phyloP scores from a whole-genome alignment of 305 asterid species.

The Fraxinus xanthoxyloides region DNA sequence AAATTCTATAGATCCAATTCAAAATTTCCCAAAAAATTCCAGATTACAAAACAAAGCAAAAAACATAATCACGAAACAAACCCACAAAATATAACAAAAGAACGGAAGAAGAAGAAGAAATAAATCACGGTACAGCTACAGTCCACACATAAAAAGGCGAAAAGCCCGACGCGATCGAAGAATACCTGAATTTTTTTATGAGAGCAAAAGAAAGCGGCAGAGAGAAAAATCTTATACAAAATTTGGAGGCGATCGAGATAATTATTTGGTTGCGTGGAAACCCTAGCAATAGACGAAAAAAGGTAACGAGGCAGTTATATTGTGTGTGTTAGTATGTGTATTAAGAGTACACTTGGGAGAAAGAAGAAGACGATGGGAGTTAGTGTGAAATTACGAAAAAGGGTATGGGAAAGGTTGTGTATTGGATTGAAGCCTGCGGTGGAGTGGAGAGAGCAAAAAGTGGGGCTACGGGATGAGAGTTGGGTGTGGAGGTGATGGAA shows the following conservation, averaged over 20 bases:
- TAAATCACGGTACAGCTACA: background rate
- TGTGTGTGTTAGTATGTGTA: conserved; percentile 24
- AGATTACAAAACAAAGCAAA: background rate
- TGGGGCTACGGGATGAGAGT: background rate
- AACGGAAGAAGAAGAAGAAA: background rate
- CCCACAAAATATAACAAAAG: conserved; percentile 8
- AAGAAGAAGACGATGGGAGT: conserved; percentile 50
- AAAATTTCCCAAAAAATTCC: background rate
- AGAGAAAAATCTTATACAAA: background rate
- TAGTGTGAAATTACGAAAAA: conserved; percentile 39
- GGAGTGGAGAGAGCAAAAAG: background rate
- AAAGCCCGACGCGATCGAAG: conserved; percentile 26
- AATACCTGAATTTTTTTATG: conserved; percentile 35
- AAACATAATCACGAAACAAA: background rate
- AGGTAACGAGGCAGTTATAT: conserved; percentile 39
- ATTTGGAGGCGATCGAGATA: conserved; percentile 28
- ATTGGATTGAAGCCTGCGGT: background rate
- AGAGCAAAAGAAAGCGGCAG: conserved; percentile 22
- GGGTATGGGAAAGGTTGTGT: conserved; percentile 9
- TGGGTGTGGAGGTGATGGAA: background rate
- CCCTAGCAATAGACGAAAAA: conserved; percentile 35
- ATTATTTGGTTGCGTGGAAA: conserved; percentile 32
- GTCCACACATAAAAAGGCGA: background rate
- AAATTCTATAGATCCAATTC: background rate
- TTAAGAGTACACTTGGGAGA: conserved; percentile 45